These are phyloP conservation scores for Hypoxylon sp. DNA, from an alignment of 2,329 filamentous ascomycete genomes.

Conservation along the genomic window DNA sequence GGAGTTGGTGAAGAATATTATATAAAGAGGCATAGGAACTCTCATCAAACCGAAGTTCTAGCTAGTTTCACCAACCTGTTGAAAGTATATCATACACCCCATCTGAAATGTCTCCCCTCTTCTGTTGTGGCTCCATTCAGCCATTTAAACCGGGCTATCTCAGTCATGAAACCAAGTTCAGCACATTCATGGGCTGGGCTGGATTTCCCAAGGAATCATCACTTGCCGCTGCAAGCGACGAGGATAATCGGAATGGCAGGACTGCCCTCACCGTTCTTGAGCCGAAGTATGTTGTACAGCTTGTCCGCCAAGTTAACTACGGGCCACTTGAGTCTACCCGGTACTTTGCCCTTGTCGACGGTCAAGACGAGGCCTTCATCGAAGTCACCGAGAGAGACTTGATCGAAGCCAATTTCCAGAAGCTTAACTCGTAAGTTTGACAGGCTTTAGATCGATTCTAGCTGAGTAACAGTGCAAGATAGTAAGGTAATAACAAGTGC, in stretches of 20 bases:
- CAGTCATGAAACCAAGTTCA: conserved; percentile 36
- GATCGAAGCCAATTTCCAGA: conserved; percentile 58
- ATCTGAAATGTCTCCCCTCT: conserved; percentile 9
- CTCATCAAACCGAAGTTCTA: background rate
- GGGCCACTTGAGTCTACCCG: conserved; percentile 57
- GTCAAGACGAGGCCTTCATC: conserved; percentile 42
- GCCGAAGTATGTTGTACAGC: conserved; percentile 52
- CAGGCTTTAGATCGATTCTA: background rate
- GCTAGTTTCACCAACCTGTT: background rate
- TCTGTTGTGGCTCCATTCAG: conserved; percentile 10
- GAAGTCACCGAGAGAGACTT: conserved; percentile 54
- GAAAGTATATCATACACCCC: background rate
- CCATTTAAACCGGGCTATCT: conserved; percentile 4
- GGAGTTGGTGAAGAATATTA: background rate
- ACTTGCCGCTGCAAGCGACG: background rate
- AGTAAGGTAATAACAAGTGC: conserved; percentile 1
- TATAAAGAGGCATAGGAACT: background rate
- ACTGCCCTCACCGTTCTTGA: conserved; percentile 20
- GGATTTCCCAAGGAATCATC: conserved; percentile 41
- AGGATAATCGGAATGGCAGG: conserved; percentile 2
- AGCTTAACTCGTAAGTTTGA: conserved; percentile 56
- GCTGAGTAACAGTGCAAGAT: background rate
- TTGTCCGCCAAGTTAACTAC: conserved; percentile 60
- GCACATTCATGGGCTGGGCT: conserved; percentile 49
- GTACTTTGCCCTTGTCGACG: conserved; percentile 53